Conservation (phyloP, 2,329 filamentous ascomycete genomes). For the Samsoniella hepiali region DNA sequence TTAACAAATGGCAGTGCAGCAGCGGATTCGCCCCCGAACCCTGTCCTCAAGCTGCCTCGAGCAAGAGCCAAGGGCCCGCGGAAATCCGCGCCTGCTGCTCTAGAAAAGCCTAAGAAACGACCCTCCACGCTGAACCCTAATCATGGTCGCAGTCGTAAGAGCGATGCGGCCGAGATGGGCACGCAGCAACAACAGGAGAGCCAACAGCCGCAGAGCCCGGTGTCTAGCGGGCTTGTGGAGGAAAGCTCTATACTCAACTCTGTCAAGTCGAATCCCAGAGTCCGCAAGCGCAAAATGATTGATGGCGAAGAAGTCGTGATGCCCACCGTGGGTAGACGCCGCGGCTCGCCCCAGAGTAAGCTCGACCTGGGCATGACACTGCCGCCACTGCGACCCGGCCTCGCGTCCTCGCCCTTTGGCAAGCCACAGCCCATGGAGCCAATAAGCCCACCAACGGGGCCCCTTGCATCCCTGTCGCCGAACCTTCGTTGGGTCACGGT, state of each 20-base stretch:
- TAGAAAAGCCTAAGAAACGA: conserved; percentile 30
- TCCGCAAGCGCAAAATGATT: conserved; percentile 46
- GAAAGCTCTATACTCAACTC: conserved; percentile 47
- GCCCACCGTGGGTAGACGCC: conserved; percentile 23
- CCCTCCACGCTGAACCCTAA: conserved; percentile 37
- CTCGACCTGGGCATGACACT: conserved; percentile 25
- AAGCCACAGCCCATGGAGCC: conserved; percentile 32
- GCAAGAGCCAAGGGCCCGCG: conserved; percentile 33
- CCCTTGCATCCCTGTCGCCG: conserved; percentile 31
- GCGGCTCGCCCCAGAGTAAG: conserved; percentile 15
- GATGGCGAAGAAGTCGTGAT: conserved; percentile 36
- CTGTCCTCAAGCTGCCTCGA: conserved; percentile 17
- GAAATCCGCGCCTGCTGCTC: conserved; percentile 39
- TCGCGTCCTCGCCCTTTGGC: conserved; percentile 21
- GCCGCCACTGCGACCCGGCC: conserved; percentile 30
- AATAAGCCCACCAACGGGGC: conserved; percentile 27
- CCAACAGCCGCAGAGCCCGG: not conserved
- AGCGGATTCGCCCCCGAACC: not conserved
- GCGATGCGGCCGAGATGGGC: conserved; percentile 20
- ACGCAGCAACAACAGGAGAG: not conserved
- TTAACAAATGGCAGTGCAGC: conserved; percentile 14
- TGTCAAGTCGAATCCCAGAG: conserved; percentile 48
- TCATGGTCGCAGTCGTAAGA: conserved; percentile 32
- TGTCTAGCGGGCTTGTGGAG: not conserved
- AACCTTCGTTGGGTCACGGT: conserved; percentile 28